phyloP scores from a whole-genome alignment of 345 rosid genomes.

The Gossypium anomalum region DNA sequence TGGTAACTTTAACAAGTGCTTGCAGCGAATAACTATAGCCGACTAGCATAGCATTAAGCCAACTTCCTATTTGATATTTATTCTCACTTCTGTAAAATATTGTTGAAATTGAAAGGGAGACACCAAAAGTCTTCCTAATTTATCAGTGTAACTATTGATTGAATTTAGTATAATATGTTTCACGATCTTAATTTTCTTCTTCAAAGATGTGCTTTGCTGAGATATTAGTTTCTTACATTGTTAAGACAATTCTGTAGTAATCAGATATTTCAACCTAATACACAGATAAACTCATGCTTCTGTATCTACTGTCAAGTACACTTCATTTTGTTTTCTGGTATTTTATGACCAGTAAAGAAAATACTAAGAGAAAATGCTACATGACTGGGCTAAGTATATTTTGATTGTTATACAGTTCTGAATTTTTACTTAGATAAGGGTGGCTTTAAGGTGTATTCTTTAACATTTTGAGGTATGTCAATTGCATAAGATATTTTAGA shows the following conservation, averaged over 20 bases:
- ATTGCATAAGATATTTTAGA: background rate
- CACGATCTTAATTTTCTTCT: background rate
- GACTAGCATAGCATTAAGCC: background rate
- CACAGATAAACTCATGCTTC: background rate
- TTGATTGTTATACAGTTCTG: background rate
- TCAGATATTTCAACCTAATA: background rate
- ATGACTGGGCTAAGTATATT: background rate
- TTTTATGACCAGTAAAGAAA: background rate
- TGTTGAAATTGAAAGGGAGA: slow-evolving; percentile 1
- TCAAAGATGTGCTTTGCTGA: background rate
- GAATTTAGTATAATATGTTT: background rate
- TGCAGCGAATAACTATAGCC: background rate
- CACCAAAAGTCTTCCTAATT: background rate
- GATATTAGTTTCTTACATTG: background rate
- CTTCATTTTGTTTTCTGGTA: background rate
- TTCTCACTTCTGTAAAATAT: background rate
- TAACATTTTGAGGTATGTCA: background rate
- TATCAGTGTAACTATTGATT: background rate
- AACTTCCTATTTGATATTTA: background rate
- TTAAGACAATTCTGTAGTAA: background rate
- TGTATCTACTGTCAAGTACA: background rate
- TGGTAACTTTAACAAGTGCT: background rate
- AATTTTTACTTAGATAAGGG: background rate
- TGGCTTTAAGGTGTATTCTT: background rate
- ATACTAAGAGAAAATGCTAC: background rate